Evolutionary conservation across 1,139 yeast genomes (phyloP).

Genomic region (Sugiyamaella castrensis): DNA sequence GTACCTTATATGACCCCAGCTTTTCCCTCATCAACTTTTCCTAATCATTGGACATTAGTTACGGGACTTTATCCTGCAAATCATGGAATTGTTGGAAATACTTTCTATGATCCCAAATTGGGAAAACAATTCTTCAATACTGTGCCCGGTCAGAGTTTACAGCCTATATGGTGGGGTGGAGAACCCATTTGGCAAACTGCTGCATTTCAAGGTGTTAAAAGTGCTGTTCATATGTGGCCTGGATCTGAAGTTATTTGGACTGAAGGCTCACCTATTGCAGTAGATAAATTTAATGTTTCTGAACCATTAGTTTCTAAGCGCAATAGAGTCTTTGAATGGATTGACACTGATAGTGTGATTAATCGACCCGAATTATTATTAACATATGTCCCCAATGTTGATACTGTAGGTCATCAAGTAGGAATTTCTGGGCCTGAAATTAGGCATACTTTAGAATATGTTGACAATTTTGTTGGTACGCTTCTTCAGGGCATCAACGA

Average conservation of each 20-base stretch:
- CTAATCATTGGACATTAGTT: conserved; percentile 87
- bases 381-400: conserved; percentile 78
- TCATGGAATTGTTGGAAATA: conserved; percentile 86
- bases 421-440: conserved; percentile 66
- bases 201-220: conserved; percentile 54
- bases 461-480: conserved; percentile 60
- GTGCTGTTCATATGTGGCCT: conserved; percentile 97
- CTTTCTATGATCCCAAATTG: conserved; percentile 63
- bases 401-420: conserved; percentile 64
- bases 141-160: conserved; percentile 53
- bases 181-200: conserved; percentile 89
- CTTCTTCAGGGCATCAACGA: conserved; percentile 47
- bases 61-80: conserved; percentile 82
- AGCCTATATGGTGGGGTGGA: conserved; percentile 82
- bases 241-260: conserved; percentile 71
- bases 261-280: conserved; percentile 44
- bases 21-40: conserved; percentile 86
- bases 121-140: conserved; percentile 62
- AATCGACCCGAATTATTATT: conserved; percentile 74
- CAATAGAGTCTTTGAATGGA: conserved; percentile 58
- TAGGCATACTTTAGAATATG: conserved; percentile 53
- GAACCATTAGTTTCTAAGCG: conserved; percentile 60
- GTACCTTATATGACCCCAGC: conserved; percentile 85
- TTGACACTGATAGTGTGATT: conserved; percentile 49
- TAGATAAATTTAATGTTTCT: conserved; percentile 61